These are phyloP conservation scores for Volvox carteri DNA, from an alignment of 163 green algal species.

Conservation along the genomic window DNA sequence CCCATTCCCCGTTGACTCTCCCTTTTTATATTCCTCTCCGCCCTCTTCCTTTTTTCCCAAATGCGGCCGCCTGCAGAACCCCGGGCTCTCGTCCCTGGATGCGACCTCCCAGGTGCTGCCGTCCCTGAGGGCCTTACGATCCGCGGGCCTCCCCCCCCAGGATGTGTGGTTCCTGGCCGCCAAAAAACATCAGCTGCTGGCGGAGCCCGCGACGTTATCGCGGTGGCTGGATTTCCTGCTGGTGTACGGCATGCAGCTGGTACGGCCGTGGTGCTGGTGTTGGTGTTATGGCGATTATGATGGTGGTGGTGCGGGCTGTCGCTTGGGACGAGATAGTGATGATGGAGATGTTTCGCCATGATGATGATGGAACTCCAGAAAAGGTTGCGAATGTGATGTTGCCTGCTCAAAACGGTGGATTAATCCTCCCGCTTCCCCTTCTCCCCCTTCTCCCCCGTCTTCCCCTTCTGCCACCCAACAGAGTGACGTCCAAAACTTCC, in stretches of 20 bases:
- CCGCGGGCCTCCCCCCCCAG: neutral
- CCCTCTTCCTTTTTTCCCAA: neutral
- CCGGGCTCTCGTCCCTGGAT: constrained; percentile 33
- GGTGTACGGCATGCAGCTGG: constrained; percentile 52
- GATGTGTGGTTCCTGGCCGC: constrained; percentile 66
- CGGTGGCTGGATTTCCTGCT: constrained; percentile 65
- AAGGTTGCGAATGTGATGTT: no score
- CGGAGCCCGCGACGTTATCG: constrained; percentile 49
- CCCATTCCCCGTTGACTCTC: no score
- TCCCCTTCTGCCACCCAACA: no score
- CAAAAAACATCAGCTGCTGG: constrained; percentile 56
- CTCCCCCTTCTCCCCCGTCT: neutral
- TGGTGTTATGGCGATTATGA: no score
- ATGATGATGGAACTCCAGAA: no score
- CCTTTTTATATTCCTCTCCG: no score
- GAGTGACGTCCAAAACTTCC: constrained; percentile 62
- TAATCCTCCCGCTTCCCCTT: neutral
- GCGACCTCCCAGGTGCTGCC: neutral
- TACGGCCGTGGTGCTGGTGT: no score
- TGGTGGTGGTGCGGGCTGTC: no score
- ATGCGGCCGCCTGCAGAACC: neutral
- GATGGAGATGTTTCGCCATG: no score
- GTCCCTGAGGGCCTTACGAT: neutral
- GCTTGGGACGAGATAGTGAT: no score
- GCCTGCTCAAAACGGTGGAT: no score